Evolutionary conservation across 1,284 basidiomycete genomes (phyloP), one percentile per base, ranked within the genome.

Genomic region (Cutaneotrichosporon mucoides): DNA sequence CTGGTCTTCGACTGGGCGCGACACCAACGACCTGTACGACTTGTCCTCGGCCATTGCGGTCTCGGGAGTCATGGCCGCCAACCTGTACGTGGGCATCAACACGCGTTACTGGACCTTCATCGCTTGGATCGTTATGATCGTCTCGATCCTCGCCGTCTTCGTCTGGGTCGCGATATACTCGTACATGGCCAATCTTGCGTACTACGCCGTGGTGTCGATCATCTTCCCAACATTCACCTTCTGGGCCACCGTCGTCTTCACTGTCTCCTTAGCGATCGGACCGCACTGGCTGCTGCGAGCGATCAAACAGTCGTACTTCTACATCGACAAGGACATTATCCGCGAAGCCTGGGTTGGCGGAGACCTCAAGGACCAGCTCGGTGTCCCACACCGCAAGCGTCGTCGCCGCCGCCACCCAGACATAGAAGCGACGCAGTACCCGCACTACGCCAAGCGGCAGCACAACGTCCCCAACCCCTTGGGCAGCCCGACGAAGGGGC

Each of bases 1-100:
- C 74, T 86, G 43, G 80, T 88, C 88, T 7, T 88, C 84, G 82
- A 85, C 85, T 59, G 91, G 90, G 11, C 85, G 80, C 68, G 84
- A 84, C 33, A 87, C 92, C 38, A 86, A 91, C 58, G 87, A 86
- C 15, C 79, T 96, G 15, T 83, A 88, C 47, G 92, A 97, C 74
- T 88, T 96, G 66, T 94, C 94, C n/a, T 94, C 93, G 2, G 93
- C 92, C 0, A 86, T 93, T 6, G 88, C 89, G 4, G 88, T 91
- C 24, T 84, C 89, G 11, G 91, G 90, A 5, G 92, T 97, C 61
- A 84, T 92, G 56, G 81, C 88, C 2, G 93, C 92, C 5, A 97
- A 97, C 73, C 81, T 84, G 46, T 94, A 88, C 70, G 90, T 96
- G 61, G 92, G 90, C 13, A 78, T 95, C 67, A 93, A 90, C 75